phyloP scores from a whole-genome alignment of 208 protist genomes.

The Phytomonas francai region DNA sequence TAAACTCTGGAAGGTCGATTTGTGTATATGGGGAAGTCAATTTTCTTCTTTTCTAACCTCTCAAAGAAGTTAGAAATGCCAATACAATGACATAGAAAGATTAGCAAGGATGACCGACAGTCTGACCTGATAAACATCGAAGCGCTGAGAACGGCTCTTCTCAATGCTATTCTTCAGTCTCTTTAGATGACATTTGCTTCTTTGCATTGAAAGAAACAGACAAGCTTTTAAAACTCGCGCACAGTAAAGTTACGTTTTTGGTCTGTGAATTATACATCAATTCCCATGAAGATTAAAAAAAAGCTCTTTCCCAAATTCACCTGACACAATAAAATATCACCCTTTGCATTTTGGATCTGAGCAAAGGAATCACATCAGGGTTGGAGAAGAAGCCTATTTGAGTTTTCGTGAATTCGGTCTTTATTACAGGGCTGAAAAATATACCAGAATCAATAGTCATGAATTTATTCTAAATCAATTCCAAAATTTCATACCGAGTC shows the following conservation, averaged over 20 bases:
- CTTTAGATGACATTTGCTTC: slow-evolving; percentile 9
- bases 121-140: not conserved
- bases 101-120: slow-evolving; percentile 45
- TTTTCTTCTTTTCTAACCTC: slow-evolving; percentile 43
- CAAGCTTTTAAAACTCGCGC: slow-evolving; percentile 39
- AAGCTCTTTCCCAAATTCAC: slow-evolving; percentile 39
- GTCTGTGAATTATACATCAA: slow-evolving; percentile 69
- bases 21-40: slow-evolving; percentile 31
- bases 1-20: not conserved
- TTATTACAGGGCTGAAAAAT: slow-evolving; percentile 49
- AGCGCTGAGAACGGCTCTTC: too few species aligned
- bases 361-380: slow-evolving; percentile 66
- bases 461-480: slow-evolving; percentile 27
- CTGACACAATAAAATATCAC: slow-evolving; percentile 29
- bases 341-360: slow-evolving; percentile 22
- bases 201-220: slow-evolving; percentile 47
- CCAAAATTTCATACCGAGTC: slow-evolving; percentile 35
- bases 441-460: slow-evolving; percentile 28
- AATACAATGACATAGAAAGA: slow-evolving; percentile 42
- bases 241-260: slow-evolving; percentile 42
- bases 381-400: slow-evolving; percentile 78
- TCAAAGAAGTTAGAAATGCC: slow-evolving; percentile 62
- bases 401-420: slow-evolving; percentile 55
- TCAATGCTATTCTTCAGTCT: too few species aligned
- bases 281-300: slow-evolving; percentile 47